Evolutionary conservation across 345 rosid genomes (phyloP).

Genomic region (Eucalyptus shirleyi): DNA sequence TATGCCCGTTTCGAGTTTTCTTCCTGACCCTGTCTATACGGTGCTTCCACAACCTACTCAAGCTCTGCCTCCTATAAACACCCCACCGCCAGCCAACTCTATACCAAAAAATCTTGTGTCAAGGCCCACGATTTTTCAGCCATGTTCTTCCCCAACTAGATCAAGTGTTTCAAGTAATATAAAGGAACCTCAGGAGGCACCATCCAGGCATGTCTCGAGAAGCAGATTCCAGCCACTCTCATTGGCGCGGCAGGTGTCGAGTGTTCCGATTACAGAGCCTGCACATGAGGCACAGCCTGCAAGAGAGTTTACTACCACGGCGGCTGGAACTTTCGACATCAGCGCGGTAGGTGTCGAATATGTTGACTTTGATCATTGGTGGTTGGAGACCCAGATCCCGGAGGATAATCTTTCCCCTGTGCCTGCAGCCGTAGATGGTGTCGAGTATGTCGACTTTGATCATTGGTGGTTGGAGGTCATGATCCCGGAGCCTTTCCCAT

Average conservation of each 20-base stretch:
- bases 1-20: not conserved
- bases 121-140: not conserved
- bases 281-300: not conserved
- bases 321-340: not conserved
- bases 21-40: not conserved
- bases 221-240: slow-evolving; percentile 6
- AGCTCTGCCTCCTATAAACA: not conserved
- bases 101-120: slow-evolving; percentile 1
- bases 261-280: not conserved
- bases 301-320: slow-evolving; percentile 1
- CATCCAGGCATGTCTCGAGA: not conserved
- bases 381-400: slow-evolving; percentile 1
- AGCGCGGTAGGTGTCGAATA: not conserved
- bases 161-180: slow-evolving; percentile 7
- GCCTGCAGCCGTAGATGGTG: slow-evolving; percentile 11
- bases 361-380: slow-evolving; percentile 1
- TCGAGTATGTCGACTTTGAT: too few relatives aligned
- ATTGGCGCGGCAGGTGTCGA: not conserved
- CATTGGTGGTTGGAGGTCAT: too few relatives aligned
- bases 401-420: not conserved
- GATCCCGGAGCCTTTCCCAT: too few relatives aligned
- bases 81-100: not conserved
- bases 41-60: not conserved
- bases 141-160: slow-evolving; percentile 33
- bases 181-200: slow-evolving; percentile 4